A percentile compares a stretch with the other conserved stretches of the same genome.
Evolutionary conservation across 208 protist genomes (phyloP).

Genomic region (Tritrichomonas musculus): DNA sequence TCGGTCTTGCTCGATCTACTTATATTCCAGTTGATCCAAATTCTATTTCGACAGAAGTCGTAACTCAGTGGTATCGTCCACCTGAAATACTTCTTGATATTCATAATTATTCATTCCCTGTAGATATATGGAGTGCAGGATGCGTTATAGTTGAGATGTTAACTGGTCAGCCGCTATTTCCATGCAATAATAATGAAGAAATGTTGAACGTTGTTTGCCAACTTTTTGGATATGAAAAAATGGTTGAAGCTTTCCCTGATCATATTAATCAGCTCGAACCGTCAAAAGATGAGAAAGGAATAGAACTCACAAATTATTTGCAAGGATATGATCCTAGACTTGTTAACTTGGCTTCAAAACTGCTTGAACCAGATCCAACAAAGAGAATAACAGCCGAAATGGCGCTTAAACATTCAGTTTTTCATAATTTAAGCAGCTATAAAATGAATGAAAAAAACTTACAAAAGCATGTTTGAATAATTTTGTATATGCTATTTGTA

Average conservation of each 20-base stretch:
- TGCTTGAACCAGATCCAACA: constrained; percentile 52
- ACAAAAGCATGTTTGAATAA: no score
- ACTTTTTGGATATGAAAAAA: not conserved
- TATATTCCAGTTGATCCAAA: constrained; percentile 83
- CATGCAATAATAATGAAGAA: constrained; percentile 23
- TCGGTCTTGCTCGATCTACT: constrained; percentile 66
- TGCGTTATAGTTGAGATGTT: constrained; percentile 63
- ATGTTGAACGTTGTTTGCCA: not conserved
- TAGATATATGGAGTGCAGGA: constrained; percentile 98
- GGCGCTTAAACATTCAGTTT: constrained; percentile 66
- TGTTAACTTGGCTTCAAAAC: not conserved
- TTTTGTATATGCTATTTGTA: no score
- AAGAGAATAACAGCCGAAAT: constrained; percentile 61
- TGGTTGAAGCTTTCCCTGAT: not conserved
- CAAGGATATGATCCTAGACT: not conserved
- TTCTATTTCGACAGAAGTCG: constrained; percentile 90
- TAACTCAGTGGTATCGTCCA: constrained; percentile 98
- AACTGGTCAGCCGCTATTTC: constrained; percentile 52
- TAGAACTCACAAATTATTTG: not conserved
- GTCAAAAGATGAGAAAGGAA: not conserved
- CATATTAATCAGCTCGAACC: not conserved
- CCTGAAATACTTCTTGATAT: constrained; percentile 97
- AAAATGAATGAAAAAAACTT: no score
- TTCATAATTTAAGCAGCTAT: no score
- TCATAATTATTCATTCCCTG: constrained; percentile 89